Evolutionary conservation across 2,329 filamentous ascomycete genomes (phyloP), one percentile per base, ranked within the genome.

Genomic region (Colletotrichum viniferum): DNA sequence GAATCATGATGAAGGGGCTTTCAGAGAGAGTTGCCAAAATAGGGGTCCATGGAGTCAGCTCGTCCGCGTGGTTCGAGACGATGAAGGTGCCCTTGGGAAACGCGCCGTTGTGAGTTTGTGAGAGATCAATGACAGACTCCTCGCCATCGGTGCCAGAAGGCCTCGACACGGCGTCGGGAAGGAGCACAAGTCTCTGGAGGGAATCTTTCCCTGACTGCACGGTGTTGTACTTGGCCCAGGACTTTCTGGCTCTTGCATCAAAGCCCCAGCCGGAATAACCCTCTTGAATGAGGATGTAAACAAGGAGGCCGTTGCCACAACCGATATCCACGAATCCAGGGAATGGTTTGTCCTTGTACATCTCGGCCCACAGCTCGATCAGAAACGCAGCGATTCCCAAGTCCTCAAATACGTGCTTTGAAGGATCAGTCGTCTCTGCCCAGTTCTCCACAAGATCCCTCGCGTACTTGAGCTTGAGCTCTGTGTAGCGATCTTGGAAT

Each of bases 371-470:
- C 3, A 98, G 86, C 86, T 98, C 96, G 30, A 98, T 95, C 67
- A 98, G 87, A 80, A 98, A 99, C 0, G 96, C 94, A 0, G 96
- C 94, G 77, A 99, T 98, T 5, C 92, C 91, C 24, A 99, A 86
- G 81, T 98, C 96, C 82, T 99, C 97, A 83, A 98, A 98, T 4
- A 98, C 95, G 81, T 98, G 96, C 83, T 98, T 99, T 18, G 88
- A 88, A 0, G 96, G 95, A 81, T 98, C 96, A 0, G 96, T 98
- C 67, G 90, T 90, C 85, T 98, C 97, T 16, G 92, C 92, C 97
- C 96, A 99, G 2, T 85, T 86, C n/a, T 90, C 84, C 16, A 96
- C 93, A 14, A 99, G 86, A 2, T 84, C 80, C 24, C 91, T 90
- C 1, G 95, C 95, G 82, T 98, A 96, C 79, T 91, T 94, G 69